phyloP scores from a whole-genome alignment of 192 early-diverging fungal species.

The Mortierella alpina region DNA sequence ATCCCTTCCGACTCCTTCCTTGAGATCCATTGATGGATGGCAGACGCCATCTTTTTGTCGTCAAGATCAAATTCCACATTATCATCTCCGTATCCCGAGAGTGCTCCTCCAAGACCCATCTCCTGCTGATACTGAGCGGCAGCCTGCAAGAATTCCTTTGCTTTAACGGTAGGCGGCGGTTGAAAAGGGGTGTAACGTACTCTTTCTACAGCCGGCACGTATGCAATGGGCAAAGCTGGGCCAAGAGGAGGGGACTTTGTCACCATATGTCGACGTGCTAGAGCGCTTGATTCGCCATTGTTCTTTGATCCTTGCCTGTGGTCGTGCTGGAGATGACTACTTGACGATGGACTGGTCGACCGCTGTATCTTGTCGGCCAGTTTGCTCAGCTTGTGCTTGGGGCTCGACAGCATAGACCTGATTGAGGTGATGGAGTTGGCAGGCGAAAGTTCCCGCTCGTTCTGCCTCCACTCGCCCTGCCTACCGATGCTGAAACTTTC shows the following conservation, averaged over 20 bases:
- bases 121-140: conserved; percentile 48
- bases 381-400: conserved; percentile 41
- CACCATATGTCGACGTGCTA: conserved; percentile 29
- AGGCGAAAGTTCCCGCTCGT: conserved; percentile 33
- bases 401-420: conserved; percentile 22
- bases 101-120: conserved; percentile 19
- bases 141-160: conserved; percentile 46
- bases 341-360: conserved; percentile 54
- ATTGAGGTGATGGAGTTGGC: conserved; percentile 51
- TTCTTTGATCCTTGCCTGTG: conserved; percentile 43
- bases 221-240: conserved; percentile 56
- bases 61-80: conserved; percentile 44
- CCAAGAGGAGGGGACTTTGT: conserved; percentile 53
- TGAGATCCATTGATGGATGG: conserved; percentile 50
- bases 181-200: conserved; percentile 57
- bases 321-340: conserved; percentile 44
- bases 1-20: conserved; percentile 31
- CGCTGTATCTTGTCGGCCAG: conserved; percentile 52
- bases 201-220: conserved; percentile 59
- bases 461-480: conserved; percentile 35
- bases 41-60: conserved; percentile 44
- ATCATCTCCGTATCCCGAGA: conserved; percentile 27
- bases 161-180: conserved; percentile 48
- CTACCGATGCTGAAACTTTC: conserved; percentile 7
- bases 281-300: conserved; percentile 16